Evolutionary conservation across 495 filamentous ascomycete genomes (phyloP).

Genomic region (Platismatia glauca): DNA sequence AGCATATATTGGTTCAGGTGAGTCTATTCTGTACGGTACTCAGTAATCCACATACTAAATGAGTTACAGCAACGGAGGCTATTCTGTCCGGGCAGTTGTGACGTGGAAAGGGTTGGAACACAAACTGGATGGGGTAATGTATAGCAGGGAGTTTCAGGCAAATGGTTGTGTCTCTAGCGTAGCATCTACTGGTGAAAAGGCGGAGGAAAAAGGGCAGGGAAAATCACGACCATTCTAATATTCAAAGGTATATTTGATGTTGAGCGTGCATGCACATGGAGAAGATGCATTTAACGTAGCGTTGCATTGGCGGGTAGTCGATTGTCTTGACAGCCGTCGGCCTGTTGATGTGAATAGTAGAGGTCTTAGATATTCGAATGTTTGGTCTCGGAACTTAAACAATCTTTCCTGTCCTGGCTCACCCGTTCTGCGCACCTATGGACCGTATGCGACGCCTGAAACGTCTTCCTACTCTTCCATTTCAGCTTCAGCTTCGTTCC

Average conservation of each 20-base stretch:
- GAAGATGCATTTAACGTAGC: neutral
- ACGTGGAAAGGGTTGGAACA: neutral
- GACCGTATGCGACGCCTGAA: neutral
- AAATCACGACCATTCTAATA: neutral
- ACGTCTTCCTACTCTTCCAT: neutral
- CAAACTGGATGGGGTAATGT: neutral
- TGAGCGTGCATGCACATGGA: neutral
- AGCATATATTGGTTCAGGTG: constrained; percentile 90
- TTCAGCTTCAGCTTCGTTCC: neutral
- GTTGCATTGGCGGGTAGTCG: neutral
- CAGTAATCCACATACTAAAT: constrained; percentile 29
- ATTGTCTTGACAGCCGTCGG: neutral
- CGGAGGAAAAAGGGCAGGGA: constrained; percentile 5
- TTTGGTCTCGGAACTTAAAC: neutral
- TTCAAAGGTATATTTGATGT: neutral
- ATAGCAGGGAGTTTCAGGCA: constrained; percentile 1
- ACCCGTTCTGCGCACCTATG: neutral
- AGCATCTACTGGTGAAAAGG: constrained; percentile 3
- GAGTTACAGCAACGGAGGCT: constrained; percentile 57
- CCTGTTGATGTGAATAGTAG: neutral
- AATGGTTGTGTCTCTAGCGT: neutral
- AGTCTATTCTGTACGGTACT: constrained; percentile 28
- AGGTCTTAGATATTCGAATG: too few species aligned
- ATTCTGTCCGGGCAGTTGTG: constrained; percentile 61
- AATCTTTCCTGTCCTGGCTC: neutral